Percentiles rank a stretch among this genome's conserved stretches.
phyloP scores from a whole-genome alignment of 345 rosid genomes.

The Dovyalis caffra region DNA sequence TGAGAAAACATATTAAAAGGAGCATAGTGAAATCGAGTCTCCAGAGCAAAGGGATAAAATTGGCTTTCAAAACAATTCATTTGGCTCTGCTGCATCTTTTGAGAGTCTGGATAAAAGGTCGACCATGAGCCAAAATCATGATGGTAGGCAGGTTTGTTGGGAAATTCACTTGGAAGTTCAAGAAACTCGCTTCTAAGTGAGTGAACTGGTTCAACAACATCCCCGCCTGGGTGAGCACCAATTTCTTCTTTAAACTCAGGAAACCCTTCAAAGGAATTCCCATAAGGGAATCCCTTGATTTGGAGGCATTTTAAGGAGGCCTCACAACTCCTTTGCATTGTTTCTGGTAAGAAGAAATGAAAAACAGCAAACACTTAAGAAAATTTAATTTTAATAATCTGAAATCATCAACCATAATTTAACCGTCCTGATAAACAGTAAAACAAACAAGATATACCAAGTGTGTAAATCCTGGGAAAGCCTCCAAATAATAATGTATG shows the following conservation, averaged over 20 bases:
- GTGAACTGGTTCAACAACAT: slow-evolving; percentile 35
- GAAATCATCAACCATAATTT: not conserved
- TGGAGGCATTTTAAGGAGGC: slow-evolving; percentile 52
- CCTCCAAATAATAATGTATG: not conserved
- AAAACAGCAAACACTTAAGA: slow-evolving; percentile 2
- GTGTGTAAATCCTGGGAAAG: not conserved
- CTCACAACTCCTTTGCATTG: slow-evolving; percentile 46
- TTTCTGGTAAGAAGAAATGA: slow-evolving; percentile 32
- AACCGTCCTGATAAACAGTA: not conserved
- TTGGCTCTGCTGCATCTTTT: slow-evolving; percentile 38
- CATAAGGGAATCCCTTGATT: slow-evolving; percentile 42
- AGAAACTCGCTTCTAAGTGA: slow-evolving; percentile 29
- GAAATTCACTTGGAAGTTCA: slow-evolving; percentile 40
- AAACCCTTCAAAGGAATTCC: slow-evolving; percentile 41
- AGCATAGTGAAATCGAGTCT: slow-evolving; percentile 39
- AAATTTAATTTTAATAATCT: not conserved
- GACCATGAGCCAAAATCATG: slow-evolving; percentile 43
- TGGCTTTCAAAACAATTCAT: slow-evolving; percentile 44
- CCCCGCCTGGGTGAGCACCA: slow-evolving; percentile 28
- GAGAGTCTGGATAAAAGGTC: slow-evolving; percentile 41
- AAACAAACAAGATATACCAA: not conserved
- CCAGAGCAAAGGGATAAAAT: slow-evolving; percentile 39
- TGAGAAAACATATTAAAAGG: slow-evolving; percentile 36
- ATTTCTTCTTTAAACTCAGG: slow-evolving; percentile 41
- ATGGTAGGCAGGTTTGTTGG: slow-evolving; percentile 37